Evolutionary conservation across 2,329 filamentous ascomycete genomes (phyloP).

Genomic region (Cladosporium sp.): DNA sequence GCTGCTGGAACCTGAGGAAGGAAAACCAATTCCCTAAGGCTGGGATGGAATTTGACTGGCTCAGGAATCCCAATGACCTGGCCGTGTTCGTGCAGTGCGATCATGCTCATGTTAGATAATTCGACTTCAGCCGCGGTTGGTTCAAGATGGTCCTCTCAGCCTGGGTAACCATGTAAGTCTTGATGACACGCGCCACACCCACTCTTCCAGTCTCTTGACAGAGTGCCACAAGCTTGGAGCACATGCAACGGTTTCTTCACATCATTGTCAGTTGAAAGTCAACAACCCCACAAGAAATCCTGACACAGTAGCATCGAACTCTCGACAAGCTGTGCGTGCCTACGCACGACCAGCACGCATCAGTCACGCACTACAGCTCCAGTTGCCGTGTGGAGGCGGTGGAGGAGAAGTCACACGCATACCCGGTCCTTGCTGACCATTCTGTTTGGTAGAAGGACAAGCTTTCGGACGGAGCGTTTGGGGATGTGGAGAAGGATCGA

Average conservation of each 20-base stretch:
- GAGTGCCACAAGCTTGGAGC: slow-evolving; percentile 12
- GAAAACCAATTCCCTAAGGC: neutral
- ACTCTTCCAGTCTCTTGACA: slow-evolving; percentile 20
- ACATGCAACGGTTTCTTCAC: slow-evolving; percentile 6
- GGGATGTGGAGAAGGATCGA: slow-evolving; percentile 45
- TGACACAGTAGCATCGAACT: slow-evolving; percentile 19
- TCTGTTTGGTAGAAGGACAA: slow-evolving; percentile 1
- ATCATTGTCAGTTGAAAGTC: slow-evolving; percentile 3
- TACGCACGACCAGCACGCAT: slow-evolving; percentile 9
- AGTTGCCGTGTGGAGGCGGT: slow-evolving; percentile 12
- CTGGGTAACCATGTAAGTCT: neutral
- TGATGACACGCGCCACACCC: slow-evolving; percentile 27
- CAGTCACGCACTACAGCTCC: slow-evolving; percentile 2
- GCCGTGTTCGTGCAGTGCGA: slow-evolving; percentile 3
- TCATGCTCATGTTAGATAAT: neutral
- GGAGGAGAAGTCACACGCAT: slow-evolving; percentile 5
- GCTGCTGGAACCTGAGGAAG: slow-evolving; percentile 7
- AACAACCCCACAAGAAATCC: slow-evolving; percentile 16
- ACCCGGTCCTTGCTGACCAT: slow-evolving; percentile 4
- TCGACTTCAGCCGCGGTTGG: neutral
- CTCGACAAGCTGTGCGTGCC: slow-evolving; percentile 17
- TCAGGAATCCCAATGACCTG: neutral
- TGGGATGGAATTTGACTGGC: slow-evolving; percentile 1
- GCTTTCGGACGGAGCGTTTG: slow-evolving; percentile 1
- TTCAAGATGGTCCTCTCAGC: neutral